Conservation (phyloP, 352 stramenopile species). For the Phytophthora tentaculata region DNA sequence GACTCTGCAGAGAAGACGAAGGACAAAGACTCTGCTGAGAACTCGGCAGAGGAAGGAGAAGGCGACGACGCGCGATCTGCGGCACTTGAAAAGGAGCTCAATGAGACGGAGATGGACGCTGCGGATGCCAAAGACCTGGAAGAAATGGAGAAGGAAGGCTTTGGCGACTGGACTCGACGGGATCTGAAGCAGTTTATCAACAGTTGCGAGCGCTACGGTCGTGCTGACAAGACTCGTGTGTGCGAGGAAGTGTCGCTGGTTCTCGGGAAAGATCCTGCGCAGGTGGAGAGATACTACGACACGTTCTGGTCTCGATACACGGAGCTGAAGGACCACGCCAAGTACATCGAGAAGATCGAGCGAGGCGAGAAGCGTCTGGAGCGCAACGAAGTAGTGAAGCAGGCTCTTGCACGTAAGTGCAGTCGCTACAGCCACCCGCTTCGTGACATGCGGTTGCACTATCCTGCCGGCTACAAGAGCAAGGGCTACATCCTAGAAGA, state of each 20-base stretch:
- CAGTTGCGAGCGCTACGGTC: constrained; percentile 94
- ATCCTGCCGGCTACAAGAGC: constrained; percentile 92
- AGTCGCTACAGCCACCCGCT: constrained; percentile 94
- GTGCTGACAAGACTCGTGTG: constrained; percentile 91
- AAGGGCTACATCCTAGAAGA: constrained; percentile 97
- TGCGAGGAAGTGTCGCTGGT: constrained; percentile 91
- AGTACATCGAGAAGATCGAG: constrained; percentile 97
- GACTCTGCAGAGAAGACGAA: constrained; percentile 79
- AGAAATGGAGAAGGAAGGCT: constrained; percentile 88
- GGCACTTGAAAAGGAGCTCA: constrained; percentile 83
- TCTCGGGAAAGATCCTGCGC: constrained; percentile 89
- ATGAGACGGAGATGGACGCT: constrained; percentile 76
- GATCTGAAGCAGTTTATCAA: constrained; percentile 91
- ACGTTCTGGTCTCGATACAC: constrained; percentile 95
- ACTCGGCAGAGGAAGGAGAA: constrained; percentile 70
- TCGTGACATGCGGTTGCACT: constrained; percentile 88
- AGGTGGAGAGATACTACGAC: constrained; percentile 96
- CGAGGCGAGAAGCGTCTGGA: constrained; percentile 96
- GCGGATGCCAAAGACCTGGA: constrained; percentile 75
- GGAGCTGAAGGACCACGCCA: constrained; percentile 92
- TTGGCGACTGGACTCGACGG: constrained; percentile 95
- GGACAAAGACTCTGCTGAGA: constrained; percentile 61
- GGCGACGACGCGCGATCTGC: constrained; percentile 57
- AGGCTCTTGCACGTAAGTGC: constrained; percentile 96
- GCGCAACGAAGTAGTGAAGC: constrained; percentile 95